Percentiles rank a stretch among this genome's conserved stretches.
These are phyloP conservation scores for Linnemannia schmuckeri DNA, from an alignment of 192 early-diverging fungal species.

Conservation along the genomic window DNA sequence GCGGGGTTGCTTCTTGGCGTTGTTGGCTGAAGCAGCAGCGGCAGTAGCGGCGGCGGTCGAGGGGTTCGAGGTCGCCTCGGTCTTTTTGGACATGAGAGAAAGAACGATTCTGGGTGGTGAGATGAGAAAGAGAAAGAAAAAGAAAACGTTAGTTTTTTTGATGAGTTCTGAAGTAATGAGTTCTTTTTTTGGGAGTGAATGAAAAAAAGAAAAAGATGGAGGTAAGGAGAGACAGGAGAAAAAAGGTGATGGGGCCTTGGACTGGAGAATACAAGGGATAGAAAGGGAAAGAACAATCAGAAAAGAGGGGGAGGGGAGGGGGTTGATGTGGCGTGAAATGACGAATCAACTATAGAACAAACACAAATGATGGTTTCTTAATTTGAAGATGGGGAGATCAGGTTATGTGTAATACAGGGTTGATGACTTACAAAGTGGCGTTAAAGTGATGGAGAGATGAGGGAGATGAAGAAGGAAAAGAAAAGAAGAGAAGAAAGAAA, in stretches of 20 bases:
- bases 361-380: neutral
- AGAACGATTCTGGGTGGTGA: neutral
- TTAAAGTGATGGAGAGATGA: conserved; percentile 3
- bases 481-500: neutral
- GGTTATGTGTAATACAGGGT: neutral
- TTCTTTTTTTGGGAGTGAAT: neutral
- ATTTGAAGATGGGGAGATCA: neutral
- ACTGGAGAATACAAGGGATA: neutral
- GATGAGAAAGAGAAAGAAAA: neutral
- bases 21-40: neutral
- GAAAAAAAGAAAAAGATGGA: neutral
- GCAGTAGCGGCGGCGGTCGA: conserved; percentile 12
- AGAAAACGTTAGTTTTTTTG: neutral
- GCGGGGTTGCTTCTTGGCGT: conserved; percentile 2
- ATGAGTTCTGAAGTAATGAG: neutral
- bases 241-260: neutral
- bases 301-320: no score
- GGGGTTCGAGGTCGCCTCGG: conserved; percentile 27
- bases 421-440: neutral
- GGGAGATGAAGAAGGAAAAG: neutral
- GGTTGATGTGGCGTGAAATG: conserved; percentile 24
- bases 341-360: conserved; percentile 11
- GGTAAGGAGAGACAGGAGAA: neutral
- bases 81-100: conserved; percentile 47
- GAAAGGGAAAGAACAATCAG: neutral